Percentiles rank a stretch among this genome's conserved stretches.
Evolutionary conservation across 495 filamentous ascomycete species (phyloP).

Genomic region (Clohesyomyces aquaticus): DNA sequence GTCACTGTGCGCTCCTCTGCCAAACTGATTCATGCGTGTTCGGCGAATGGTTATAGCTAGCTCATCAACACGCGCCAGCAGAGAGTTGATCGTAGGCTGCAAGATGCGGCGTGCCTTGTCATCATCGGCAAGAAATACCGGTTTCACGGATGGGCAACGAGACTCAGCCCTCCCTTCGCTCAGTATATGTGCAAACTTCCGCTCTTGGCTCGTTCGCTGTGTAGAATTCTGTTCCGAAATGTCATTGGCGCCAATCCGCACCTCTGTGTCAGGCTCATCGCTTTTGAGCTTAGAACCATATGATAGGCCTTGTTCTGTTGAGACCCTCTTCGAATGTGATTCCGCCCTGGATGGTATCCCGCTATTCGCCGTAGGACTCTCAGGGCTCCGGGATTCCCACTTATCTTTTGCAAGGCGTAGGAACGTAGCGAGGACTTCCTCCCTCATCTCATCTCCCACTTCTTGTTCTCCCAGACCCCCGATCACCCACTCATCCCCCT

Average conservation of each 20-base stretch:
- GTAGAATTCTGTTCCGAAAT: not conserved
- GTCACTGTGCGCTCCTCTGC: constrained; percentile 12
- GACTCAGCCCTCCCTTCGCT: not conserved
- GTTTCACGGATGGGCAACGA: constrained; percentile 18
- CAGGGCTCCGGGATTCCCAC: constrained; percentile 50
- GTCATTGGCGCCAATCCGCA: not conserved
- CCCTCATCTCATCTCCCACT: constrained; percentile 65
- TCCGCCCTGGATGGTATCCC: not conserved
- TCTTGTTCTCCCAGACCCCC: constrained; percentile 42
- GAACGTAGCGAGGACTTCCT: constrained; percentile 65
- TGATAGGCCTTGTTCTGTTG: not conserved
- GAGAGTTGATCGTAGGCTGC: constrained; percentile 64
- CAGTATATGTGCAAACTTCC: not conserved
- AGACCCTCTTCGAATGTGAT: not conserved
- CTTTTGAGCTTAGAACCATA: not conserved
- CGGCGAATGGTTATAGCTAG: constrained; percentile 70
- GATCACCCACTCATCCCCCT: constrained; percentile 56
- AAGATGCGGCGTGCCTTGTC: constrained; percentile 63
- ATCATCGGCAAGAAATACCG: constrained; percentile 63
- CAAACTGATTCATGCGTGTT: constrained; percentile 50
- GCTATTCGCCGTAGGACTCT: not conserved
- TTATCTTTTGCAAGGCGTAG: constrained; percentile 66
- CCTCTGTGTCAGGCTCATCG: not conserved
- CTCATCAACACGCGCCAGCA: constrained; percentile 66
- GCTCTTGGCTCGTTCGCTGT: not conserved